phyloP scores from a whole-genome alignment of 495 filamentous ascomycete species.

The Cairneyella variabilis region DNA sequence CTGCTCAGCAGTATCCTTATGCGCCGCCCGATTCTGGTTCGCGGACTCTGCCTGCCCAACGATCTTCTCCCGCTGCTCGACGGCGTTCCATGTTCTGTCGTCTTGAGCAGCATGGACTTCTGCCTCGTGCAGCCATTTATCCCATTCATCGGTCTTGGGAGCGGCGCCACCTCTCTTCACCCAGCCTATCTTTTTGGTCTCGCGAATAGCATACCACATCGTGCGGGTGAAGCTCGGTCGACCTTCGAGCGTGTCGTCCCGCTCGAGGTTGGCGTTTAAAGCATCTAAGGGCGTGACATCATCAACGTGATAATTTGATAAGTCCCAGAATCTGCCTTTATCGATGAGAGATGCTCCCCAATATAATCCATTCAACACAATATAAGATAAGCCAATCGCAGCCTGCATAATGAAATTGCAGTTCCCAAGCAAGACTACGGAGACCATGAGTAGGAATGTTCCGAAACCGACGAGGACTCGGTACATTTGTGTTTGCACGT shows the following conservation, averaged over 20 bases:
- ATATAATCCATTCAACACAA: constrained; percentile 56
- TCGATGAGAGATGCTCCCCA: constrained; percentile 51
- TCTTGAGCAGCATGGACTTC: constrained; percentile 29
- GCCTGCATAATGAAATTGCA: constrained; percentile 56
- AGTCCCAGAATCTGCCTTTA: constrained; percentile 45
- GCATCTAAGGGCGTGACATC: constrained; percentile 38
- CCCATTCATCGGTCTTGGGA: constrained; percentile 46
- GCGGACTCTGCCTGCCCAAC: constrained; percentile 10
- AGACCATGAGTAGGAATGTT: constrained; percentile 57
- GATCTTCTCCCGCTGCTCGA: constrained; percentile 24
- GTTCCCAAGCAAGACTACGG: constrained; percentile 59
- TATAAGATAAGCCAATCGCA: constrained; percentile 52
- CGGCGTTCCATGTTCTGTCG: constrained; percentile 41
- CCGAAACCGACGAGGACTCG: constrained; percentile 52
- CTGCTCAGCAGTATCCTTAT: constrained; percentile 14
- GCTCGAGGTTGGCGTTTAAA: constrained; percentile 8
- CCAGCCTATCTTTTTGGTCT: constrained; percentile 47
- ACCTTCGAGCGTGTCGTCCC: constrained; percentile 30
- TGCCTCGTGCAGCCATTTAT: constrained; percentile 48
- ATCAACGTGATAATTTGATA: constrained; percentile 36
- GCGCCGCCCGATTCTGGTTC: not conserved
- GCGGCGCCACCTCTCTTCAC: constrained; percentile 42
- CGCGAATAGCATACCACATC: constrained; percentile 53
- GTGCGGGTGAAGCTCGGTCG: constrained; percentile 45
- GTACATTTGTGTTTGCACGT: constrained; percentile 33